Evolutionary conservation across 1,284 basidiomycete species (phyloP).

Genomic region (Cryptococcus floricola): DNA sequence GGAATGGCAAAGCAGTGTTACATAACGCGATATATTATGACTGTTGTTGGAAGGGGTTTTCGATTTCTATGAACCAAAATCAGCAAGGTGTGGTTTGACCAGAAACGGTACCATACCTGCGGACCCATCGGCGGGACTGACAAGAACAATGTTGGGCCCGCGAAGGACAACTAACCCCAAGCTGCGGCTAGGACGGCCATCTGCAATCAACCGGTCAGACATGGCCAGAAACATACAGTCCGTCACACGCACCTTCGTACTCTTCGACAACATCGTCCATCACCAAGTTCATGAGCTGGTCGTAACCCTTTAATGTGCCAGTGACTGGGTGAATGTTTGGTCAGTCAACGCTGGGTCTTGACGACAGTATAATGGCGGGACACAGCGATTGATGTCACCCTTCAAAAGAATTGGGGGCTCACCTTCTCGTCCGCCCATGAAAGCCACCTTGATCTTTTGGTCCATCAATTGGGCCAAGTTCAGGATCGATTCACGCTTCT

Average conservation of each 20-base stretch:
- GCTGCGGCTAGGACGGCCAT: conserved; percentile 57
- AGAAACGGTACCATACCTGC: conserved; percentile 51
- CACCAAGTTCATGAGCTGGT: conserved; percentile 91
- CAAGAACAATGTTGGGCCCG: conserved; percentile 85
- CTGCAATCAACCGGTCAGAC: neutral
- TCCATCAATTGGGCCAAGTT: conserved; percentile 93
- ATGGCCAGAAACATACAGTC: conserved; percentile 56
- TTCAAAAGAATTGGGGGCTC: conserved; percentile 19
- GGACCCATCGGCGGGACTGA: conserved; percentile 88
- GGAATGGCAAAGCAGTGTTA: too few species aligned
- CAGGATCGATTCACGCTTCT: conserved; percentile 90
- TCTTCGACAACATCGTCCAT: conserved; percentile 52
- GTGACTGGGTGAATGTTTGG: conserved; percentile 59
- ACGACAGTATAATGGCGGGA: neutral
- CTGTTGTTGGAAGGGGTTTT: conserved; percentile 43
- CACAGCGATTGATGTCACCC: neutral
- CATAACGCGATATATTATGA: neutral
- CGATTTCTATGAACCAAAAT: conserved; percentile 37
- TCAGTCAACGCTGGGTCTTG: neutral
- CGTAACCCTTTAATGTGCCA: conserved; percentile 89
- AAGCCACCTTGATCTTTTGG: conserved; percentile 89
- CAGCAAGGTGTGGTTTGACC: neutral
- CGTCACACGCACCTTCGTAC: conserved; percentile 43
- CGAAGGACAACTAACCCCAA: conserved; percentile 83
- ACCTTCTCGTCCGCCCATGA: conserved; percentile 95